These are phyloP conservation scores for Lithocarpus polystachyus DNA, from an alignment of 306 rosid species.

Conservation along the genomic window DNA sequence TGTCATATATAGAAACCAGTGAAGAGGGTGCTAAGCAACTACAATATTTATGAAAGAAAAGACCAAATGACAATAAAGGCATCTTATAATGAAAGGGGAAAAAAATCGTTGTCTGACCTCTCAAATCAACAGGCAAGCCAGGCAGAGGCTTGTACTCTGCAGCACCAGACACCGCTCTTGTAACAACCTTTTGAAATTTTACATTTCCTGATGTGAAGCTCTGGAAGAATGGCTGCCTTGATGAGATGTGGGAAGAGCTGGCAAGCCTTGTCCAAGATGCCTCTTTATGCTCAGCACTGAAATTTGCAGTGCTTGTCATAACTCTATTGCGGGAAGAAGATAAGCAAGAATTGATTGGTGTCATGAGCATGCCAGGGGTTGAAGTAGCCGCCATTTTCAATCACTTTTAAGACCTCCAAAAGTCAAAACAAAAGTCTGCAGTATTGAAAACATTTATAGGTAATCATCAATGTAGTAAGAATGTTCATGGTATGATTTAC, in stretches of 20 bases:
- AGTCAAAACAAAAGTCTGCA: conserved; percentile 16
- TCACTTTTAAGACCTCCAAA: conserved; percentile 12
- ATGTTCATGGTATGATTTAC: background rate
- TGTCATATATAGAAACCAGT: background rate
- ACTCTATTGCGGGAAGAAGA: conserved; percentile 38
- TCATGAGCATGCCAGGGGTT: conserved; percentile 57
- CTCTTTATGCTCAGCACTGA: conserved; percentile 36
- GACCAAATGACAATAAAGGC: background rate
- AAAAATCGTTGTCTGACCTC: conserved; percentile 40
- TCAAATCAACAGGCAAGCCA: conserved; percentile 84
- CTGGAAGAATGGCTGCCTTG: conserved; percentile 39
- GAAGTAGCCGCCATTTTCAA: conserved; percentile 59
- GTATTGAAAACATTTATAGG: background rate
- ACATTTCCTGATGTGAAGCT: conserved; percentile 31
- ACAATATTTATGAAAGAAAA: background rate
- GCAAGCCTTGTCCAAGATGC: conserved; percentile 51
- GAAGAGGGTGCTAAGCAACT: background rate
- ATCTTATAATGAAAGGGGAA: background rate
- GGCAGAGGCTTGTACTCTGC: conserved; percentile 44
- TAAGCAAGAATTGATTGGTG: conserved; percentile 44
- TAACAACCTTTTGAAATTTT: conserved; percentile 40
- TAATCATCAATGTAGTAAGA: background rate
- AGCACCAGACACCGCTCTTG: conserved; percentile 60
- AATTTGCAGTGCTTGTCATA: conserved; percentile 25
- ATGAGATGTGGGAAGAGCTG: conserved; percentile 53